Conservation (phyloP, 1,284 basidiomycete genomes). For the Moniliophthora roreri region DNA sequence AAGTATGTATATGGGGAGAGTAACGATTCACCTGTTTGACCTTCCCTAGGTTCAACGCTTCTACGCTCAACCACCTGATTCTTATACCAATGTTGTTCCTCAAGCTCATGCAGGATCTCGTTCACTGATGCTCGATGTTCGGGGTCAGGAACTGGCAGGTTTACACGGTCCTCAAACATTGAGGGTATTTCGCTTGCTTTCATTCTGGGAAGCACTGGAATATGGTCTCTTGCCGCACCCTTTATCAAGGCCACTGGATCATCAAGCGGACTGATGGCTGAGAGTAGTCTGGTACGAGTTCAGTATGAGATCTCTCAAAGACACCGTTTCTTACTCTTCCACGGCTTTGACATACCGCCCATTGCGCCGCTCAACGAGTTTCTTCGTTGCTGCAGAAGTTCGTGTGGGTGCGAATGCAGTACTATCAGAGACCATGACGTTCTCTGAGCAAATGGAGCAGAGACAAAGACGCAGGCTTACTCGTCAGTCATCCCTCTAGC, state of each 20-base stretch:
- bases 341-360: conserved; percentile 67
- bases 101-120: conserved; percentile 57
- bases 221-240: conserved; percentile 65
- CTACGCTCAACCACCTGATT: conserved; percentile 66
- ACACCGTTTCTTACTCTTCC: conserved; percentile 52
- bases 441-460: conserved; percentile 8
- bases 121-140: conserved; percentile 58
- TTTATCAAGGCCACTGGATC: conserved; percentile 66
- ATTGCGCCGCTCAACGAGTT: conserved; percentile 75
- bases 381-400: conserved; percentile 61
- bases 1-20: background rate
- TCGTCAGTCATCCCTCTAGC: conserved; percentile 36
- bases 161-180: conserved; percentile 16
- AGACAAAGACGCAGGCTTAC: conserved; percentile 21
- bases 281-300: conserved; percentile 50
- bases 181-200: conserved; percentile 15
- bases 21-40: conserved; percentile 44
- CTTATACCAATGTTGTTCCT: conserved; percentile 60
- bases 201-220: conserved; percentile 59
- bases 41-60: conserved; percentile 51
- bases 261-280: conserved; percentile 50
- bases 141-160: conserved; percentile 41
- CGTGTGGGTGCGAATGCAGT: conserved; percentile 45
- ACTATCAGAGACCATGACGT: conserved; percentile 25
- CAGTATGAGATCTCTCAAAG: background rate